Conservation (phyloP, 1,284 basidiomycete genomes). For the Apiotrichum montevideense region DNA sequence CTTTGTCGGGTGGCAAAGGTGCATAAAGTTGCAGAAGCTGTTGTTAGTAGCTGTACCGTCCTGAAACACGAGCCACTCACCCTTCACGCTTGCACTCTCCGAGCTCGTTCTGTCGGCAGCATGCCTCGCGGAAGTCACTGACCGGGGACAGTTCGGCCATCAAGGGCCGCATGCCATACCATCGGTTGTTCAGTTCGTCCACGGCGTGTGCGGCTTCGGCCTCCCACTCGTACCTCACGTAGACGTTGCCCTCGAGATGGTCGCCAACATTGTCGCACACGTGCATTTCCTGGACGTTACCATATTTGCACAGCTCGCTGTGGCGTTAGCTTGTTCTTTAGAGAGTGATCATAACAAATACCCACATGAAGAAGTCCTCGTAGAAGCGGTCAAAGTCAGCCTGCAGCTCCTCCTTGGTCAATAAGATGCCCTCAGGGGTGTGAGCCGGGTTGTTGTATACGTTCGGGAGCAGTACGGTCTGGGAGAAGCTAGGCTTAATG, state of each 20-base stretch:
- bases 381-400: conserved; percentile 96
- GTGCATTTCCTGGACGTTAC: conserved; percentile 90
- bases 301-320: conserved; percentile 84
- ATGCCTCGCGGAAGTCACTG: conserved; percentile 97
- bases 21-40: conserved; percentile 95
- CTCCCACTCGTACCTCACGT: conserved; percentile 97
- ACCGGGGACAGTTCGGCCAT: conserved; percentile 98
- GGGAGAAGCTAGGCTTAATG: conserved; percentile 93
- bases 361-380: conserved; percentile 77
- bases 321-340: background rate
- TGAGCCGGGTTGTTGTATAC: conserved; percentile 96
- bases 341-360: background rate
- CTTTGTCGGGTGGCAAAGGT: conserved; percentile 78
- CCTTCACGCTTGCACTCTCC: conserved; percentile 94
- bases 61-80: conserved; percentile 29
- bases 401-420: conserved; percentile 62
- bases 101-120: conserved; percentile 95
- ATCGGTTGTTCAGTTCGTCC: conserved; percentile 86
- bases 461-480: conserved; percentile 95
- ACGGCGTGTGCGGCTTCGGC: conserved; percentile 93
- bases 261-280: conserved; percentile 99
- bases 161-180: conserved; percentile 96
- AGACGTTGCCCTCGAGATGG: conserved; percentile 97
- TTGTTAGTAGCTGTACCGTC: background rate
- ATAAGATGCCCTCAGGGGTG: conserved; percentile 76